Conservation (phyloP, 306 rosid genomes). For the Corylus americana region DNA sequence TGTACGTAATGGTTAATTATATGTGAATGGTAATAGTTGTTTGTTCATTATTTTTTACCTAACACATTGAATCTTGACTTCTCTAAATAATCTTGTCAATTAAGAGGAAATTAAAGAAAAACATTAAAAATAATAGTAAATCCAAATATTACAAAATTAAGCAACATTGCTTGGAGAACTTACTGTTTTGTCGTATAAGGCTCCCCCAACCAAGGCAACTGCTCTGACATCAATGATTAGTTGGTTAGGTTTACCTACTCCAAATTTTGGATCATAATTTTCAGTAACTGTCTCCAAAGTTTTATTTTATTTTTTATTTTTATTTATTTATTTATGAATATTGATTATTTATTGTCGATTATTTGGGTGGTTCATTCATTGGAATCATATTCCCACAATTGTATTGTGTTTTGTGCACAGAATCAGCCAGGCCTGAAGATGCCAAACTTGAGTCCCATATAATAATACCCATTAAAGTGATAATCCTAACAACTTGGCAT, state of each 20-base stretch:
- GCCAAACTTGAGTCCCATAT: slow-evolving; percentile 2
- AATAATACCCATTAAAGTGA: neutral
- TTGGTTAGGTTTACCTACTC: slow-evolving; percentile 22
- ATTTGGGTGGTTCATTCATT: neutral
- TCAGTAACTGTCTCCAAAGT: neutral
- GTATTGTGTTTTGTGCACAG: slow-evolving; percentile 14
- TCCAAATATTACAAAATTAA: neutral
- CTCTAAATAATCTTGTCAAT: neutral
- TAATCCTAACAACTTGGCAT: neutral
- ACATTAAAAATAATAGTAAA: neutral
- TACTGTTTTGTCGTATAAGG: slow-evolving; percentile 11
- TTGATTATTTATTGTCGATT: neutral
- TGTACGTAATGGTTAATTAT: neutral
- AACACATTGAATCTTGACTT: neutral
- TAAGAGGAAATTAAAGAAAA: neutral
- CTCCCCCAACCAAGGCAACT: slow-evolving; percentile 10
- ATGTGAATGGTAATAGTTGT: too few species aligned
- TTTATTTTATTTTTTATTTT: neutral
- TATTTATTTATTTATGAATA: neutral
- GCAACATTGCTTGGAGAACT: neutral
- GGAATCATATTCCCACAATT: slow-evolving; percentile 4
- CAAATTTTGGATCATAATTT: neutral
- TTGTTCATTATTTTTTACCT: neutral
- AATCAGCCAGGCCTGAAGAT: neutral
- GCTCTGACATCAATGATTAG: slow-evolving; percentile 43